Evolutionary conservation across 2,329 filamentous ascomycete genomes (phyloP).

Genomic region (Aspergillus piperis): DNA sequence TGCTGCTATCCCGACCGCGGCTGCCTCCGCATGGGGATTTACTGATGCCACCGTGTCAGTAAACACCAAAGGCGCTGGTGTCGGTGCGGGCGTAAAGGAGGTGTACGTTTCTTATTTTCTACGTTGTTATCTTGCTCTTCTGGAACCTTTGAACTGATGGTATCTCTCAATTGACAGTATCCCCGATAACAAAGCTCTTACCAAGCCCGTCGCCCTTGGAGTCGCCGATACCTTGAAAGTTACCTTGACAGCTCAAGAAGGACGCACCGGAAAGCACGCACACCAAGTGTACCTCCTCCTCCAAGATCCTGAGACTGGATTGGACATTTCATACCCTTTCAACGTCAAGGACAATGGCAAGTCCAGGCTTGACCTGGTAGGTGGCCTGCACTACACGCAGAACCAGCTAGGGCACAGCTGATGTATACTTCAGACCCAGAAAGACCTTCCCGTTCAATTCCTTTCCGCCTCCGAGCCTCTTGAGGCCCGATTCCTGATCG

Average conservation of each 20-base stretch:
- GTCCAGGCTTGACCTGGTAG: constrained; percentile 78
- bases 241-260: constrained; percentile 76
- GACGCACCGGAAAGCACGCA: constrained; percentile 74
- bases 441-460: constrained; percentile 84
- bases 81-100: constrained; percentile 56
- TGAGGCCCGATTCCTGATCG: constrained; percentile 79
- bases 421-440: constrained; percentile 65
- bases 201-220: constrained; percentile 66
- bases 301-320: constrained; percentile 69
- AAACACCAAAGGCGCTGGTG: constrained; percentile 60
- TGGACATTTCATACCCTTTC: constrained; percentile 86
- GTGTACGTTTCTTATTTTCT: constrained; percentile 45
- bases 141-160: background rate
- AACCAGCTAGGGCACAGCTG: constrained; percentile 12
- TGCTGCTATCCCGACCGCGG: constrained; percentile 39
- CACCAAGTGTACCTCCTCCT: constrained; percentile 93
- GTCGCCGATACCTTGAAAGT: constrained; percentile 76
- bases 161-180: constrained; percentile 51
- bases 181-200: constrained; percentile 59
- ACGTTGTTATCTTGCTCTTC: background rate
- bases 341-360: constrained; percentile 85
- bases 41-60: constrained; percentile 64
- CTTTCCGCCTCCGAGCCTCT: constrained; percentile 68
- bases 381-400: constrained; percentile 33
- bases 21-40: constrained; percentile 62